phyloP scores from a whole-genome alignment of 345 rosid species.

The Aegle marmelos region DNA sequence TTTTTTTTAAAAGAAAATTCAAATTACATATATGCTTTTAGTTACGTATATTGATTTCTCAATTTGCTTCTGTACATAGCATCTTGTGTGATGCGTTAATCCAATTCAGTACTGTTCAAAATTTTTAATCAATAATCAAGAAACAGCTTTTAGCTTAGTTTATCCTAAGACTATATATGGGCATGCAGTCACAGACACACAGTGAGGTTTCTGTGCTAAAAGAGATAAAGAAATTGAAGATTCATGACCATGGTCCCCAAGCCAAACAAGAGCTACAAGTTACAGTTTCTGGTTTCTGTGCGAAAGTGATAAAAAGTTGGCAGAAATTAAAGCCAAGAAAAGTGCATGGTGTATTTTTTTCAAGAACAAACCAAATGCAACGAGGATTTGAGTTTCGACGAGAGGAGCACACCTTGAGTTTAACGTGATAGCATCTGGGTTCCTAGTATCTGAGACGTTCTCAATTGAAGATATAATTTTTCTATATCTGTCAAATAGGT shows the following conservation, averaged over 20 bases:
- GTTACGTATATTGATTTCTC: background rate
- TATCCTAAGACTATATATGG: too few relatives aligned
- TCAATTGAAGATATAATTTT: too few relatives aligned
- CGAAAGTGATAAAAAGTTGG: background rate
- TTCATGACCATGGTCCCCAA: background rate
- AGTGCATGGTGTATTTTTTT: background rate
- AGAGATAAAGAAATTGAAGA: background rate
- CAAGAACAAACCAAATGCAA: background rate
- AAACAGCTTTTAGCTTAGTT: too few relatives aligned
- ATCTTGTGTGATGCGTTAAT: background rate
- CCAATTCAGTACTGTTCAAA: background rate
- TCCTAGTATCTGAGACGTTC: too few relatives aligned
- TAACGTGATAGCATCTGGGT: too few relatives aligned
- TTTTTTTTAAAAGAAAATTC: background rate
- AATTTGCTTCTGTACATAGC: background rate
- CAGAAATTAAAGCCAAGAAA: background rate
- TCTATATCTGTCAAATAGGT: too few relatives aligned
- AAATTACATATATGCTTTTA: too few relatives aligned
- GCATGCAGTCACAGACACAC: too few relatives aligned
- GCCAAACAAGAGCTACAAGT: background rate
- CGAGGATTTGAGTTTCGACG: background rate
- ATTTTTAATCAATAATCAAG: too few relatives aligned
- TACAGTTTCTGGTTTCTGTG: background rate
- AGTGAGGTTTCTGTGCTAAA: slow-evolving; percentile 6
- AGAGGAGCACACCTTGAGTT: too few relatives aligned